These are phyloP conservation scores for Podospora tetraspora DNA, from an alignment of 495 filamentous ascomycete species.

Conservation along the genomic window DNA sequence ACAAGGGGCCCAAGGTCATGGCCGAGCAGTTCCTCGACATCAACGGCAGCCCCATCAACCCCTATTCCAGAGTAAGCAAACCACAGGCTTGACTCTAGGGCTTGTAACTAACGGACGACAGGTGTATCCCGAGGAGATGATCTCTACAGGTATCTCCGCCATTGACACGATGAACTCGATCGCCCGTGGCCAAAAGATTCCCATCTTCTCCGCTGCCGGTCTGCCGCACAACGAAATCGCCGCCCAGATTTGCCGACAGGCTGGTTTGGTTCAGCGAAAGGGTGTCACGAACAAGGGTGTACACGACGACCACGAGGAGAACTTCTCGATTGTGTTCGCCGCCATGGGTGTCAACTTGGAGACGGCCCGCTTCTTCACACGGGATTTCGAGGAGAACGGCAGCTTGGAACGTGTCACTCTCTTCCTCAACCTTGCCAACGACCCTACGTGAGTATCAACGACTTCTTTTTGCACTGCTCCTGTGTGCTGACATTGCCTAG, in stretches of 20 bases:
- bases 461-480: not conserved
- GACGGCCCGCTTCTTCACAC: slow-evolving; percentile 95
- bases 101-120: slow-evolving; percentile 31
- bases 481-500: slow-evolving; percentile 43
- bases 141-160: slow-evolving; percentile 97
- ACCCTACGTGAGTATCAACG: slow-evolving; percentile 71
- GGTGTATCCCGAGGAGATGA: slow-evolving; percentile 99
- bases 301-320: slow-evolving; percentile 95
- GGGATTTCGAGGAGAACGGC: slow-evolving; percentile 98
- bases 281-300: slow-evolving; percentile 79
- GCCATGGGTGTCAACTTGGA: slow-evolving; percentile 99
- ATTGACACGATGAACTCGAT: slow-evolving; percentile 99
- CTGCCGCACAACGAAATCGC: slow-evolving; percentile 99
- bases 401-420: slow-evolving; percentile 94
- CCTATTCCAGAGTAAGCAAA: slow-evolving; percentile 77
- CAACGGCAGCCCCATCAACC: slow-evolving; percentile 98
- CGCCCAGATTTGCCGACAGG: slow-evolving; percentile 95
- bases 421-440: slow-evolving; percentile 98
- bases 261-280: slow-evolving; percentile 79
- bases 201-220: slow-evolving; percentile 98
- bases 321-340: slow-evolving; percentile 98
- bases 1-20: slow-evolving; percentile 97
- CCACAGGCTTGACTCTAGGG: not conserved
- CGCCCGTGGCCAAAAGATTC: slow-evolving; percentile 98
- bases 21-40: slow-evolving; percentile 98